Evolutionary conservation across 2,329 filamentous ascomycete species (phyloP).

Genomic region (Microsporum audouinii): DNA sequence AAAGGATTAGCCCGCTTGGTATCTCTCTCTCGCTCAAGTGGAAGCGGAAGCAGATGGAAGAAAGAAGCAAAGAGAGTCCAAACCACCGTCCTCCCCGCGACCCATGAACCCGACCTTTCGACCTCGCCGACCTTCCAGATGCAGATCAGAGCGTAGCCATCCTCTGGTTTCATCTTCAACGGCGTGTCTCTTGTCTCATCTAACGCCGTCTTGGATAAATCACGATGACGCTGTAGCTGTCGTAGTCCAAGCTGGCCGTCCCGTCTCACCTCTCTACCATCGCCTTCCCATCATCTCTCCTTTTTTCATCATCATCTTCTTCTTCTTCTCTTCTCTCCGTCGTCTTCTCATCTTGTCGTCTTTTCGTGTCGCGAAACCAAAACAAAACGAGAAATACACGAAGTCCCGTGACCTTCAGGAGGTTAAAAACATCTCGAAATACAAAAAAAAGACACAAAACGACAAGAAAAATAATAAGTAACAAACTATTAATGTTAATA

Average conservation of each 20-base stretch:
- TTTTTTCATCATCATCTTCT: background rate
- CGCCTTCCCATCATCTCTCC: background rate
- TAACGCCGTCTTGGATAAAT: background rate
- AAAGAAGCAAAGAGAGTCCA: background rate
- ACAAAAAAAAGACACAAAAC: background rate
- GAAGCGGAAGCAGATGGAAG: background rate
- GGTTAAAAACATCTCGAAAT: background rate
- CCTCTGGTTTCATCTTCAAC: background rate
- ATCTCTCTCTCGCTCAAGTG: background rate
- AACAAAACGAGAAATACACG: conserved; percentile 13
- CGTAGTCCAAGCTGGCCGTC: background rate
- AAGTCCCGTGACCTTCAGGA: conserved; percentile 7
- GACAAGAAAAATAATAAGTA: background rate
- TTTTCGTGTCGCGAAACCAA: conserved; percentile 6
- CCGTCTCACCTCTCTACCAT: background rate
- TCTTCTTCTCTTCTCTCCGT: background rate
- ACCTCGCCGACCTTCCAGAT: background rate
- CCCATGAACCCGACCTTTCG: background rate
- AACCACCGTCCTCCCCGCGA: too few relatives aligned
- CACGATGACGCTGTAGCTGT: too few relatives aligned
- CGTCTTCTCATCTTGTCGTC: background rate
- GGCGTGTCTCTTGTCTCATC: background rate
- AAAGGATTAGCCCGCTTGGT: background rate
- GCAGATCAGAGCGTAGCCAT: background rate
- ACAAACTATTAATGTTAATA: background rate